Percentiles rank a stretch among this genome's conserved stretches.
phyloP scores from a whole-genome alignment of 2,329 filamentous ascomycete species.

The Pseudogymnoascus sp. region DNA sequence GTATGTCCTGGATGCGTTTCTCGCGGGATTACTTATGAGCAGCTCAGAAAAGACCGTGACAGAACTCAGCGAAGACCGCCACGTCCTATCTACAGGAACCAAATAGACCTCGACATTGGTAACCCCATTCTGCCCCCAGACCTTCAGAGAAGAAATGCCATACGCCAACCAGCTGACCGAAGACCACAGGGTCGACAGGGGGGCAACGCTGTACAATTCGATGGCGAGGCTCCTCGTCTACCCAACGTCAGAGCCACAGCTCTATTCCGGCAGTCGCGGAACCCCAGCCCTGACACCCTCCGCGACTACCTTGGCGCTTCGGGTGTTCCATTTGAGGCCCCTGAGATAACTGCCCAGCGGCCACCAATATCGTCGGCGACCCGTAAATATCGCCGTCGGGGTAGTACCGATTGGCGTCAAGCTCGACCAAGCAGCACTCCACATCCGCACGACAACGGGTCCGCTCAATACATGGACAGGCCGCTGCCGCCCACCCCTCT shows the following conservation, averaged over 20 bases:
- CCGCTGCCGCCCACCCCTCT: not conserved
- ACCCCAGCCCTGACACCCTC: not conserved
- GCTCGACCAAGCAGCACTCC: not conserved
- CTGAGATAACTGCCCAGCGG: not conserved
- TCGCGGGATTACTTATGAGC: not conserved
- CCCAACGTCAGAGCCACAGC: not conserved
- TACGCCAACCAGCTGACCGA: not conserved
- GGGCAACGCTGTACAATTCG: not conserved
- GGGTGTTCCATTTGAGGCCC: not conserved
- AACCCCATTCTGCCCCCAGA: not conserved
- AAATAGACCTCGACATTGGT: not conserved
- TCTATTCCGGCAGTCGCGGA: not conserved
- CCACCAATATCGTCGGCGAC: not conserved
- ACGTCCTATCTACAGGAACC: not conserved
- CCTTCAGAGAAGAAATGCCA: not conserved
- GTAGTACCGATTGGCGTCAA: not conserved
- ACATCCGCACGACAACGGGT: not conserved
- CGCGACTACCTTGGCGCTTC: not conserved
- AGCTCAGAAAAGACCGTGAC: not conserved
- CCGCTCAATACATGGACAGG: not conserved
- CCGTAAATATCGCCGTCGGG: not conserved
- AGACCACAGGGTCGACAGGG: not conserved
- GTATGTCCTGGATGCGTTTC: not conserved
- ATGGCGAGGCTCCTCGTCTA: not conserved
- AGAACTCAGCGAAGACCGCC: not conserved